Percentiles rank a stretch among this genome's conserved stretches.
These are phyloP conservation scores for Sporisorium exsertum DNA, from an alignment of 1,284 basidiomycete genomes.

Conservation along the genomic window DNA sequence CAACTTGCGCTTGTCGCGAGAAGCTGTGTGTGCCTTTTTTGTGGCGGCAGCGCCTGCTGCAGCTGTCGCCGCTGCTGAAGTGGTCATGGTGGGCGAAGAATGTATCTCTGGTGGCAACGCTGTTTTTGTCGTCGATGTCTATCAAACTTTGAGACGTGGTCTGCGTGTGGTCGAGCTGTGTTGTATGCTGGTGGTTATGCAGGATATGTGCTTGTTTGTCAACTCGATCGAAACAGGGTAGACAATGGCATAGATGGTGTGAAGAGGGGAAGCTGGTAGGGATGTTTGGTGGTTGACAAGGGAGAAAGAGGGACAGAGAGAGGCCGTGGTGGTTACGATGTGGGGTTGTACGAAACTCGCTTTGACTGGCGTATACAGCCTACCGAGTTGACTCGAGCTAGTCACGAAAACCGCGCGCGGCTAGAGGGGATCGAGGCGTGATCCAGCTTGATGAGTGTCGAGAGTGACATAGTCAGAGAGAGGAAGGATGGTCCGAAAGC, in stretches of 20 bases:
- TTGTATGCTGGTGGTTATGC: neutral
- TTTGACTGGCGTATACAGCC: neutral
- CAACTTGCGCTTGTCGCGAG: conserved; percentile 37
- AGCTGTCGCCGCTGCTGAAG: conserved; percentile 6
- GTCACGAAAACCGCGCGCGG: neutral
- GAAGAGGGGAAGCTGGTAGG: neutral
- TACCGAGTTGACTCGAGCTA: no score
- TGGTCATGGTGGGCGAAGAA: conserved; percentile 10
- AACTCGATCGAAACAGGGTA: neutral
- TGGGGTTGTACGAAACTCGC: no score
- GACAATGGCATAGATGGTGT: neutral
- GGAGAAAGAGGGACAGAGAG: neutral
- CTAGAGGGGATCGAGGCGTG: neutral
- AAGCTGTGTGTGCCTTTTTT: conserved; percentile 16
- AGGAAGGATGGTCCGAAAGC: no score
- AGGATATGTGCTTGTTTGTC: neutral
- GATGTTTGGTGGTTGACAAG: neutral
- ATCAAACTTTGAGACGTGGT: neutral
- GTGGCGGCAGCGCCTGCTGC: conserved; percentile 14
- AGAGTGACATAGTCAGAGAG: neutral
- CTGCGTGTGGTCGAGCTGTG: neutral
- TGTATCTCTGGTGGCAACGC: neutral
- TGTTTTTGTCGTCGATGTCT: neutral
- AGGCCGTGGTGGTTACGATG: no score
- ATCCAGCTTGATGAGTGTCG: neutral